phyloP scores from a whole-genome alignment of 169 alveolate genomes.

The Ichthyophthirius multifiliis region DNA sequence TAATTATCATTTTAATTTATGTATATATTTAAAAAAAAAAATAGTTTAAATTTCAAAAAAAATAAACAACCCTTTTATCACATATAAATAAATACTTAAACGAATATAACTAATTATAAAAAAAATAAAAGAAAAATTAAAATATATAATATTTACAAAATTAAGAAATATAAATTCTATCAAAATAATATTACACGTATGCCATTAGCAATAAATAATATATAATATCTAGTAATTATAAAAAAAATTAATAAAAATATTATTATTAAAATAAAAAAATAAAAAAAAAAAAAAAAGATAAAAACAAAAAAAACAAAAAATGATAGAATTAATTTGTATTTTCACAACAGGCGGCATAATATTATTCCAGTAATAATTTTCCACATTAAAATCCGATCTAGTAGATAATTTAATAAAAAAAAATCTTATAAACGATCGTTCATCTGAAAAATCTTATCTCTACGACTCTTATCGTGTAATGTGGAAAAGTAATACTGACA shows the following conservation, averaged over 20 bases:
- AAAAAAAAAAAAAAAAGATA: neutral
- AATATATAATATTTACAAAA: no score
- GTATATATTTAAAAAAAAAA: no score
- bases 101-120: no score
- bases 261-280: neutral
- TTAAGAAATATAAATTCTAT: no score
- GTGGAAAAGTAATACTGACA: slow-evolving; percentile 23
- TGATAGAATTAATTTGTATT: slow-evolving; percentile 76
- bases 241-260: neutral
- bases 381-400: slow-evolving; percentile 50
- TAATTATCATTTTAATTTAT: no score
- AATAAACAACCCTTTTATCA: no score
- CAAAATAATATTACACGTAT: no score
- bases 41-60: no score
- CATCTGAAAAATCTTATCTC: slow-evolving; percentile 53
- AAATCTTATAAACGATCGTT: slow-evolving; percentile 65
- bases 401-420: slow-evolving; percentile 62
- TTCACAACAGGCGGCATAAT: slow-evolving; percentile 82
- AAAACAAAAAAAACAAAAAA: slow-evolving; percentile 3
- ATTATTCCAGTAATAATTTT: slow-evolving; percentile 68
- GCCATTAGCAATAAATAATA: no score
- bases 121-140: no score
- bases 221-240: no score
- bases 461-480: neutral
- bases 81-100: no score